These are phyloP conservation scores for Hypocreales sp. DNA, from an alignment of 2,329 filamentous ascomycete species.

Conservation along the genomic window DNA sequence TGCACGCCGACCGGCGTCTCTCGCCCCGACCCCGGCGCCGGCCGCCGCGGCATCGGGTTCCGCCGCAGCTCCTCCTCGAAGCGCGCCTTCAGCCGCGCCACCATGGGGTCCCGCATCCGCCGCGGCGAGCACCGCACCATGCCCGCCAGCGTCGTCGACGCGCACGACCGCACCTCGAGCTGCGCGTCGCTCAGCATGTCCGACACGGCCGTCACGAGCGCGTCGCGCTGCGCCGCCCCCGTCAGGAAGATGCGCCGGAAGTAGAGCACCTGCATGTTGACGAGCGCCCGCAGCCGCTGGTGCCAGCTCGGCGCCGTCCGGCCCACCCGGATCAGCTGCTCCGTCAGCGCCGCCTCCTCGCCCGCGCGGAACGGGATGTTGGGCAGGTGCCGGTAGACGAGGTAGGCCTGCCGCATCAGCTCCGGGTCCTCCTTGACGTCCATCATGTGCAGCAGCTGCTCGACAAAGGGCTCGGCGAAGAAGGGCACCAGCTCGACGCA, in stretches of 20 bases:
- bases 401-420: slow-evolving; percentile 83
- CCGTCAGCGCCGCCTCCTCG: slow-evolving; percentile 73
- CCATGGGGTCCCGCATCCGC: slow-evolving; percentile 61
- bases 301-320: slow-evolving; percentile 81
- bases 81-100: slow-evolving; percentile 57
- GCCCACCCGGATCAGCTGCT: slow-evolving; percentile 75
- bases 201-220: slow-evolving; percentile 82
- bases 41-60: slow-evolving; percentile 74
- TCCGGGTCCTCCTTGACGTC: slow-evolving; percentile 98
- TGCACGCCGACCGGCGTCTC: slow-evolving; percentile 58
- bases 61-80: slow-evolving; percentile 66
- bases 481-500: slow-evolving; percentile 83
- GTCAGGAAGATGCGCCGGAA: slow-evolving; percentile 92
- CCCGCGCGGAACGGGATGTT: slow-evolving; percentile 86
- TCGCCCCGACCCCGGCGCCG: slow-evolving; percentile 42
- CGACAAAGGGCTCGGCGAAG: slow-evolving; percentile 80
- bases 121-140: slow-evolving; percentile 95
- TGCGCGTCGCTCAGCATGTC: slow-evolving; percentile 87
- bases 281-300: slow-evolving; percentile 81
- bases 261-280: slow-evolving; percentile 98
- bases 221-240: slow-evolving; percentile 54
- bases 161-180: slow-evolving; percentile 84
- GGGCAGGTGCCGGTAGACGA: slow-evolving; percentile 89
- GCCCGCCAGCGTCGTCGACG: slow-evolving; percentile 82
- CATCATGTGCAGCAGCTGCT: slow-evolving; percentile 98